Base-by-base conservation (phyloP, 805 yeast species). In the Priceomyces medius region DNA sequence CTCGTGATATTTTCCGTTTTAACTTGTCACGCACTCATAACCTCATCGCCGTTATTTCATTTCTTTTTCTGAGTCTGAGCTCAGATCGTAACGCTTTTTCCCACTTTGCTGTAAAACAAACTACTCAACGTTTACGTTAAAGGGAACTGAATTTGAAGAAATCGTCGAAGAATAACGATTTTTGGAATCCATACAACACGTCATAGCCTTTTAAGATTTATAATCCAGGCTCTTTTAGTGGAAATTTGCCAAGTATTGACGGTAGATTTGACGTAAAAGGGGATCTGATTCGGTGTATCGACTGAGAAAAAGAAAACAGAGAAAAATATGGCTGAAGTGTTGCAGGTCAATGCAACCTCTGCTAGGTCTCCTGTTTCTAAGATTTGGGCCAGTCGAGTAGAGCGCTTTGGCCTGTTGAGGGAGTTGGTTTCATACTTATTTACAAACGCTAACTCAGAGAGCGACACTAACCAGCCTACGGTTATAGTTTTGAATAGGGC, bases 391-490 rank as follows among this genome's bases (percentile, higher is more conserved):
- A 20, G 4, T 12, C 8, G 10, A 13, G 28, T 24, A 5, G 38
- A 35, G 18, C 19, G 19, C 17, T 35, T 35, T 17, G 38, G 29
- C 20, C 29, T 24, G 31, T 57, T 50, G 40, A 45, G 38, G 19
- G 47, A 41, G 35, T 53, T 58, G 41, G 42, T 64, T n/a, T 23
- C 48, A 21, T 37, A 48, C 34, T 46, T 68, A 21, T 67, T 68
- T 46, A 42, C 47, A 31, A 54, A 56, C 38, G 69, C 68, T 7
- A 64, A 59, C 47, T 46, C 38, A 26, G 74, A 70, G 46, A 26
- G 38, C n/a, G 73, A 69, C 41, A 44, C 55, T n/a, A 54, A 54
- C 43, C 53, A 54, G 37, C 59, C 69, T 12, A 61, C 67, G 6
- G 58, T 65, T 18, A 49, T 69, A 4, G 55, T 64, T 2, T 43